Conservation (phyloP, 306 rosid species). For the Trifolium repens region DNA sequence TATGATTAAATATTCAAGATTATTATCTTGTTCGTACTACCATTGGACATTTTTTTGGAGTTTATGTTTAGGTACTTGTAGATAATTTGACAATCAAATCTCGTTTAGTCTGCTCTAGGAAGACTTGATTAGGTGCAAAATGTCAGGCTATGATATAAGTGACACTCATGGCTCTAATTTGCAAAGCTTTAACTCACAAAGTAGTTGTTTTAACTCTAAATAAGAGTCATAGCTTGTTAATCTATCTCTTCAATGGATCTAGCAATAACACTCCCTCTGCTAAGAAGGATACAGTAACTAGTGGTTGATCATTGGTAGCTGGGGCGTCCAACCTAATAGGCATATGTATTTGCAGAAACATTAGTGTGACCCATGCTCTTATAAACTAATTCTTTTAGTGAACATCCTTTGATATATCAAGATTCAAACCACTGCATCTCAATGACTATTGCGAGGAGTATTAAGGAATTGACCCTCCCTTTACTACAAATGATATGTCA, state of each 20-base stretch:
- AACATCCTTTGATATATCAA: background rate
- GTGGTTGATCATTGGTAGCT: background rate
- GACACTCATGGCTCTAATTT: background rate
- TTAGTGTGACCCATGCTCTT: background rate
- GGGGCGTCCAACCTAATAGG: background rate
- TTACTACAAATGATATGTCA: too few species aligned
- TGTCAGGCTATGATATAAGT: background rate
- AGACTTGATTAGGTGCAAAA: background rate
- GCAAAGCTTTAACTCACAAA: background rate
- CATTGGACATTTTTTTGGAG: constrained; percentile 12
- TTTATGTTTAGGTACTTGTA: constrained; percentile 27
- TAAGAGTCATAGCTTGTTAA: constrained; percentile 2
- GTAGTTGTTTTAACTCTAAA: background rate
- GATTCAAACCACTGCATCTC: background rate
- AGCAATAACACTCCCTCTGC: background rate
- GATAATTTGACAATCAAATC: background rate
- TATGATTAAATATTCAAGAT: constrained; percentile 21
- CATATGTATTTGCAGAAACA: background rate
- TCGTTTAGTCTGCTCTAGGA: background rate
- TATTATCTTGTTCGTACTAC: constrained; percentile 1
- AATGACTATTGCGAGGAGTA: background rate
- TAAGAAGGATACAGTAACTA: background rate
- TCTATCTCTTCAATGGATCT: background rate
- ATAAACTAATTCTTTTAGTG: background rate
- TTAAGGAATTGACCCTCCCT: background rate